Evolutionary conservation across 2,329 filamentous ascomycete species (phyloP).

Genomic region (Pseudogymnoascus sp.): DNA sequence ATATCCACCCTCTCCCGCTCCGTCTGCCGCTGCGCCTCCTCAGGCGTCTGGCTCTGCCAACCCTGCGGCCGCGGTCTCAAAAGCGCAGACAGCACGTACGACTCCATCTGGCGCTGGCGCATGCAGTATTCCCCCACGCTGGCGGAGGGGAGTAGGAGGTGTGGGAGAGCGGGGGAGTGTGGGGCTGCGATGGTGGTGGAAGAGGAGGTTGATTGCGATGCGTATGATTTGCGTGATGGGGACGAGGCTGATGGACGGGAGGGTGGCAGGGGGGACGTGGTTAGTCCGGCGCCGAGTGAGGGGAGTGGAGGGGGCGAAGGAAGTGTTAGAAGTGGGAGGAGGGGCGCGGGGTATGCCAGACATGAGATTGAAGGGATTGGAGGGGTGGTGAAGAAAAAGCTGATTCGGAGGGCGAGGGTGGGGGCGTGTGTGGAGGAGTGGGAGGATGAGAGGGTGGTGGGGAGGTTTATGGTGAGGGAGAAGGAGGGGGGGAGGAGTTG

Average conservation of each 20-base stretch:
- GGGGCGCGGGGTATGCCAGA: constrained; percentile 63
- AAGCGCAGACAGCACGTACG: constrained; percentile 49
- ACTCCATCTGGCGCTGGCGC: constrained; percentile 78
- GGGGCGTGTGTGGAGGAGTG: constrained; percentile 81
- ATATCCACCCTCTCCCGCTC: constrained; percentile 27
- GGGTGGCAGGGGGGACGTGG: constrained; percentile 30
- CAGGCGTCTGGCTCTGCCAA: constrained; percentile 74
- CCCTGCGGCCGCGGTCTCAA: constrained; percentile 69
- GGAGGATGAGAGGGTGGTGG: constrained; percentile 63
- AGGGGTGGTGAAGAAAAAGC: constrained; percentile 76
- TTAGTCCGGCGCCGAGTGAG: constrained; percentile 16
- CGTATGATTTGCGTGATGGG: constrained; percentile 23
- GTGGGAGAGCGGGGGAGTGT: constrained; percentile 68
- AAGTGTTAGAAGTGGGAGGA: constrained; percentile 29
- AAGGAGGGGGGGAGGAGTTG: constrained; percentile 64
- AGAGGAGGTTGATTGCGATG: constrained; percentile 77
- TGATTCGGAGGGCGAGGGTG: constrained; percentile 72
- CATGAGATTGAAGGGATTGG: constrained; percentile 91
- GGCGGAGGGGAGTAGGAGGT: constrained; percentile 78
- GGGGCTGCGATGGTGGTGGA: constrained; percentile 69
- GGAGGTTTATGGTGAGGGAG: constrained; percentile 62
- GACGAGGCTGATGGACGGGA: constrained; percentile 47
- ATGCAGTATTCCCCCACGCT: constrained; percentile 73
- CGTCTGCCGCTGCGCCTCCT: constrained; percentile 30
- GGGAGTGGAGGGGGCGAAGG: constrained; percentile 19